Base-by-base conservation (phyloP, 2,329 filamentous ascomycete species). In the Catunica adiposa region DNA sequence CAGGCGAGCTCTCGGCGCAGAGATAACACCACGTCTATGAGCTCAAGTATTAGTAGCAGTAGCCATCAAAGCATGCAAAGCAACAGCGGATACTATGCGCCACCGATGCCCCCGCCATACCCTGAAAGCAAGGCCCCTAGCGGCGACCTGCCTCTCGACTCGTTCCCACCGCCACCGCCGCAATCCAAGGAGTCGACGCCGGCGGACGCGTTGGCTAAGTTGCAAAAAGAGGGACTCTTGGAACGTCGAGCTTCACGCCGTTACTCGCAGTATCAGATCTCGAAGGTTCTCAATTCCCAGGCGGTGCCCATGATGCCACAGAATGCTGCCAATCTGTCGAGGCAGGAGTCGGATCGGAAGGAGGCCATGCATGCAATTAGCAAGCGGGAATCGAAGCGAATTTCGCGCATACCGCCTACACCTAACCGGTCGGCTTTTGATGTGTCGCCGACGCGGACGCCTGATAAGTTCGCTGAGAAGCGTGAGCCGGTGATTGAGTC, bases 261-360 rank as follows among this genome's bases (percentile, higher is more conserved):
- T 64, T 98, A 97, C 66, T 97, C 92, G 1, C 86, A 89, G 54
- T 98, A 97, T 66, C 92, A 98, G 65, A 94, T 98, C 62, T 87
- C 88, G 48, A 97, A 96, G 65, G 89, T 95, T 63, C 73, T 97
- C 1, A 90, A 90, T 9, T 78, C 82, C 15, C 83, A 84, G 40
- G 78, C 85, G 20, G 83, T 97, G 15, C 88, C 89, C 5, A 85
- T 94, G 64, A 78, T 97, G 20, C 89, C 90, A 25, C 75, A 86
- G 26, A 88, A 94, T 65, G 88, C 83, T 59, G 83, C 84, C 3
- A 87, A 86, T 1, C 77, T 90, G 60, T 78, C 89, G 59, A 88
- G 88, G 29, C 78, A 86, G 58, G 74, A 71, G 37, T 88, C 94
- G 67, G 80, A 84, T 17, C 77, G 87, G 59, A 50, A 55, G 26